Evolutionary conservation across 2,329 filamentous ascomycete genomes (phyloP), one percentile per base, ranked within the genome.

Genomic region (Pseudopithomyces chartarum): DNA sequence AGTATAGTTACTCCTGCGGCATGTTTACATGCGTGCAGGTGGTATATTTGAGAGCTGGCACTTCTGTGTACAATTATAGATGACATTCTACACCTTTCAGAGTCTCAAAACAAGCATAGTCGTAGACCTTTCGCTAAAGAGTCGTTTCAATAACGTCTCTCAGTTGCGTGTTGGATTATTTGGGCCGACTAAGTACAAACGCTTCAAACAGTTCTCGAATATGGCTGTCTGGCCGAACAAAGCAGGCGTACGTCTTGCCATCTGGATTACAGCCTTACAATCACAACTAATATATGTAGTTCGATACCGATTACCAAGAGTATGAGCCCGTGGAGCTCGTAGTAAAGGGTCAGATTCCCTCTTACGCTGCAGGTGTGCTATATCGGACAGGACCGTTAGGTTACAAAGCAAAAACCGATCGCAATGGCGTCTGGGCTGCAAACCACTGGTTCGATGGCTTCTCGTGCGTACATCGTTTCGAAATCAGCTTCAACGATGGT

Each of bases 381-480:
- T 94, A 88, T 73, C 84, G 91, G 22, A 92, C 89, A 0, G 91
- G 91, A 0, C 90, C 90, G 0, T 89, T 90, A 1, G 81, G 84
- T 26, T 85, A 84, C 70, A 82, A 83, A 36, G 76, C 92, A 2
- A 80, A 87, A n/a, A 86, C 85, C 0, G 75, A 84, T 2, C 80
- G 80, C 3, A 85, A 86, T n/a, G 76, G 75, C 13, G 84, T 81
- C 0, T 87, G 87, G 66, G 79, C 81, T 32, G 80, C 88, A 12
- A 84, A 82, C 1, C 90, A 95, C 72, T 95, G 91, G 91, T 95
- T 95, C 63, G 91, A 95, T 69, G 89, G 89, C 6, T 86, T 92
- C 56, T 84, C 86, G 2, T 85, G 90, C 54, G 81, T 86, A 1
- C 90, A 94, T 75, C 86, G 85, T 26, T 94, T 94, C 69, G 82